Conservation (phyloP, 208 protist genomes). For the Porcisia deanei region DNA sequence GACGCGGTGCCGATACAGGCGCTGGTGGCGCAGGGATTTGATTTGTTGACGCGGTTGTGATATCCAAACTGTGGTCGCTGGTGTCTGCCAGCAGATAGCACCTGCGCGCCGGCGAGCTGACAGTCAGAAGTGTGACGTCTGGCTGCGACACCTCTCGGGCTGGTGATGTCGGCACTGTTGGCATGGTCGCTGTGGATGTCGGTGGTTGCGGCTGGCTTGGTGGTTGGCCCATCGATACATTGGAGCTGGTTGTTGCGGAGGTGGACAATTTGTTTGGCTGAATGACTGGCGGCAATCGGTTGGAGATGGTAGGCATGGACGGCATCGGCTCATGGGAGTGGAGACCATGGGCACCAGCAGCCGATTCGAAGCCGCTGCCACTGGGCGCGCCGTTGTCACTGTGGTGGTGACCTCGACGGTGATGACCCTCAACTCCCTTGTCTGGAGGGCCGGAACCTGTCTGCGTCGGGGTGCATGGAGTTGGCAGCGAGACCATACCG, state of each 20-base stretch:
- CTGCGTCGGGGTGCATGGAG: neutral
- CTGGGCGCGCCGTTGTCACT: neutral
- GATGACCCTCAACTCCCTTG: neutral
- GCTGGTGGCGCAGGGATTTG: slow-evolving; percentile 1
- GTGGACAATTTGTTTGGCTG: slow-evolving; percentile 19
- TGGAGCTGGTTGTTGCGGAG: slow-evolving; percentile 1
- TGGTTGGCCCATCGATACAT: neutral
- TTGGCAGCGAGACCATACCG: neutral
- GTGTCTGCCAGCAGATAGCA: slow-evolving; percentile 13
- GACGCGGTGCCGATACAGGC: slow-evolving; percentile 1
- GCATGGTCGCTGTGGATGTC: slow-evolving; percentile 6
- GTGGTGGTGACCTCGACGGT: neutral
- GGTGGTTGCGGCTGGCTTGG: neutral
- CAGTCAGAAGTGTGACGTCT: slow-evolving; percentile 8
- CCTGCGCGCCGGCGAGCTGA: slow-evolving; percentile 27
- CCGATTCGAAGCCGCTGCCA: neutral
- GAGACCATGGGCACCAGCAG: neutral
- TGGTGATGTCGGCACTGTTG: slow-evolving; percentile 18
- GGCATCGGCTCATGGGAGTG: neutral
- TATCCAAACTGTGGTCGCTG: slow-evolving; percentile 1
- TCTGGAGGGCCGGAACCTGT: neutral
- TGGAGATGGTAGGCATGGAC: slow-evolving; percentile 1
- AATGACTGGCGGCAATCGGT: slow-evolving; percentile 19
- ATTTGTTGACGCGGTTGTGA: neutral
- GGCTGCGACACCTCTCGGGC: slow-evolving; percentile 21